Conservation (phyloP, 306 rosid species). For the Cyamopsis tetragonoloba region DNA sequence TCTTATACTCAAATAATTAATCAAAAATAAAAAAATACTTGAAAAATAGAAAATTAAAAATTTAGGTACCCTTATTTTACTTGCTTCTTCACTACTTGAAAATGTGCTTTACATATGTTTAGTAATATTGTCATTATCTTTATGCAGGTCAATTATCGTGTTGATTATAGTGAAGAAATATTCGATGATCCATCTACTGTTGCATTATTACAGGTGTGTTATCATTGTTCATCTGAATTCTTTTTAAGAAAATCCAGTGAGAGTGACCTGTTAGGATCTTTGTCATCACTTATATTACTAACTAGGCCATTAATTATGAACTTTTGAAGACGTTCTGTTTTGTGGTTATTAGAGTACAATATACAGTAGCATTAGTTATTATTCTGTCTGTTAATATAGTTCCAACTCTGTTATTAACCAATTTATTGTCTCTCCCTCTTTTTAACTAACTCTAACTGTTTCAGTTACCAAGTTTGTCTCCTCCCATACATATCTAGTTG, state of each 20-base stretch:
- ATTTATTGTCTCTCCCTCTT: too few species aligned
- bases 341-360: too few species aligned
- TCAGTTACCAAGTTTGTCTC: too few species aligned
- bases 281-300: conserved; percentile 2
- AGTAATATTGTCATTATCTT: conserved; percentile 22
- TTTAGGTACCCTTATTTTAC: too few species aligned
- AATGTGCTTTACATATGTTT: conserved; percentile 1
- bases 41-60: too few species aligned
- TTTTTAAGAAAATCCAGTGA: conserved; percentile 14
- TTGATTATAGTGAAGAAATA: conserved; percentile 90
- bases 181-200: conserved; percentile 78
- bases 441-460: too few species aligned
- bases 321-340: not conserved
- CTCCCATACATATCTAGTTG: too few species aligned
- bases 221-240: conserved; percentile 20
- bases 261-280: conserved; percentile 7
- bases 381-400: too few species aligned
- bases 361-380: too few species aligned
- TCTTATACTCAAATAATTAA: too few species aligned
- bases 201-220: conserved; percentile 69
- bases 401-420: too few species aligned
- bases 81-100: conserved; percentile 11
- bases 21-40: too few species aligned
- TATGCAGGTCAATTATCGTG: conserved; percentile 74
- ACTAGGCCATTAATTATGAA: conserved; percentile 2